A percentile compares a stretch with the other conserved stretches of the same genome.
Evolutionary conservation across 2,329 filamentous ascomycete species (phyloP).

Genomic region (Diaporthe sp.): DNA sequence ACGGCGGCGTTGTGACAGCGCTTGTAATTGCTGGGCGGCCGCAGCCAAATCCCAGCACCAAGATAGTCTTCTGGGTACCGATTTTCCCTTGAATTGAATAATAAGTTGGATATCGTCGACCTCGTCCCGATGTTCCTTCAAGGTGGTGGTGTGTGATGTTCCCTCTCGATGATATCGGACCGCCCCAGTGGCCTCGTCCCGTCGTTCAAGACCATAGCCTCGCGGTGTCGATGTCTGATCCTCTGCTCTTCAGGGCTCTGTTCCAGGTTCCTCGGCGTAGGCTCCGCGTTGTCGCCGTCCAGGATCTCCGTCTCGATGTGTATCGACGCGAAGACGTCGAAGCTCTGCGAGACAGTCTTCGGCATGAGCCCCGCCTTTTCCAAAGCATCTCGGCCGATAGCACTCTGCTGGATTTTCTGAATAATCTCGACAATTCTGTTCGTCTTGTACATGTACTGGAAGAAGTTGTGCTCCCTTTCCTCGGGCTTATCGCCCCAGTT

Average conservation of each 20-base stretch:
- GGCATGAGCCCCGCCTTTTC: slow-evolving; percentile 63
- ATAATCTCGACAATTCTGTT: slow-evolving; percentile 70
- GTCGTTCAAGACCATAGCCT: slow-evolving; percentile 93
- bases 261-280: slow-evolving; percentile 59
- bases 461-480: slow-evolving; percentile 68
- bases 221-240: slow-evolving; percentile 80
- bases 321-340: slow-evolving; percentile 41
- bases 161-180: slow-evolving; percentile 83
- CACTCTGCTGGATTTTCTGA: slow-evolving; percentile 62
- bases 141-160: slow-evolving; percentile 56
- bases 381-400: slow-evolving; percentile 65
- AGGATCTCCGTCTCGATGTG: slow-evolving; percentile 41
- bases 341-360: slow-evolving; percentile 48
- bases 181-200: slow-evolving; percentile 81
- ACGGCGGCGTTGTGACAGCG: not conserved
- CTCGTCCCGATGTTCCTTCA: not conserved
- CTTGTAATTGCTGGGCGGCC: not conserved
- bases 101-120: not conserved
- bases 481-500: slow-evolving; percentile 73
- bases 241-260: slow-evolving; percentile 78
- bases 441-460: slow-evolving; percentile 63
- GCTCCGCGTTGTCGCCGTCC: slow-evolving; percentile 46
- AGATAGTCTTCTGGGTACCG: too few relatives aligned
- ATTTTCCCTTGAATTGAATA: not conserved
- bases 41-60: not conserved